Evolutionary conservation across 805 yeast species (phyloP).

Genomic region (Schwanniomyces pseudopolymorphus): DNA sequence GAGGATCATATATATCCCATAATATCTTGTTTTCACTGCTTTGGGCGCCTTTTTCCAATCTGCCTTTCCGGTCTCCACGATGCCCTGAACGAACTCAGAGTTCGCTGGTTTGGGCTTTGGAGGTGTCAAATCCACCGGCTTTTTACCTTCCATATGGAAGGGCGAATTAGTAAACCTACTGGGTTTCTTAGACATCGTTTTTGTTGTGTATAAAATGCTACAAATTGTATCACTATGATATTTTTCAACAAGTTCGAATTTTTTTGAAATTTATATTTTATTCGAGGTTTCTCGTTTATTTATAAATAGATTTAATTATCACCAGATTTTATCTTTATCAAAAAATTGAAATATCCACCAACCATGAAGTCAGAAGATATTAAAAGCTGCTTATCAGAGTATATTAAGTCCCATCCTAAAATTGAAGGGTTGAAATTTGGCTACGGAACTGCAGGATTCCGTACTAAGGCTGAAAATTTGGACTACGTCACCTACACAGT

Average conservation of each 20-base stretch:
- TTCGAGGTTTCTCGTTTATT: not conserved
- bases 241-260: not conserved
- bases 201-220: not conserved
- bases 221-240: too few relatives aligned
- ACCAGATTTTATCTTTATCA: too few relatives aligned
- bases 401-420: constrained; percentile 37
- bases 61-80: constrained; percentile 40
- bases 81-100: constrained; percentile 34
- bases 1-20: constrained; percentile 37
- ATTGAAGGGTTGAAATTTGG: constrained; percentile 44
- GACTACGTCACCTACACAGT: constrained; percentile 83
- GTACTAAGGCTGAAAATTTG: constrained; percentile 65
- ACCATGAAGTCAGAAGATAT: not conserved
- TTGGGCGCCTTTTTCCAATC: constrained; percentile 46
- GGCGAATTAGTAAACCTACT: constrained; percentile 28
- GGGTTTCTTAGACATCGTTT: constrained; percentile 5
- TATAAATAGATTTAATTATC: too few relatives aligned
- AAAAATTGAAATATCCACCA: too few relatives aligned
- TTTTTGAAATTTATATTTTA: not conserved
- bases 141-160: constrained; percentile 27
- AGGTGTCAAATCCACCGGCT: constrained; percentile 4
- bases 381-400: constrained; percentile 2
- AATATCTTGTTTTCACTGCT: constrained; percentile 34
- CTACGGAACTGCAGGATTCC: constrained; percentile 98
- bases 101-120: constrained; percentile 18